Percentiles rank a stretch among this genome's conserved stretches.
These are phyloP conservation scores for Trichoderma simmonsii DNA, from an alignment of 2,329 filamentous ascomycete species.

Conservation along the genomic window DNA sequence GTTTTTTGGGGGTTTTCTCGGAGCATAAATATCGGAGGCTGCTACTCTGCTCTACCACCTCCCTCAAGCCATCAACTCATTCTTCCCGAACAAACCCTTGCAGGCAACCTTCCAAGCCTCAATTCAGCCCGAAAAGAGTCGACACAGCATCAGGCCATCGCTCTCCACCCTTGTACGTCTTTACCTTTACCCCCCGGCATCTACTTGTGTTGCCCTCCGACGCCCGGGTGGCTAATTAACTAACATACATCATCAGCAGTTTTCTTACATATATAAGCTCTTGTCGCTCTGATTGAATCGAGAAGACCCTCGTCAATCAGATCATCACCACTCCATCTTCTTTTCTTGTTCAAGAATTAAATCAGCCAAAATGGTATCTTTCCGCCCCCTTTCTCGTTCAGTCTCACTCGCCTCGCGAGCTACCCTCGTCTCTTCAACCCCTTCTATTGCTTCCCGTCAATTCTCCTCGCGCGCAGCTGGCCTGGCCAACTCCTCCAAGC, in stretches of 20 bases:
- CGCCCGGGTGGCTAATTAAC: background rate
- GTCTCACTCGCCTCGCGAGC: slow-evolving; percentile 28
- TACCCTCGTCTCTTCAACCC: slow-evolving; percentile 26
- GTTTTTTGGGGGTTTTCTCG: background rate
- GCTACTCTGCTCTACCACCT: background rate
- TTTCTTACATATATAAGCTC: background rate
- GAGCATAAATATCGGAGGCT: slow-evolving; percentile 13
- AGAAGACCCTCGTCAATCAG: background rate
- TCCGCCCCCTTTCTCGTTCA: slow-evolving; percentile 29
- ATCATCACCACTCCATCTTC: background rate
- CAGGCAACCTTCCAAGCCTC: slow-evolving; percentile 3
- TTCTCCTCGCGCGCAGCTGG: slow-evolving; percentile 36
- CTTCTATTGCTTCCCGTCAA: slow-evolving; percentile 23
- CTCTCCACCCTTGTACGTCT: slow-evolving; percentile 7
- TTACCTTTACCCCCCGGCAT: background rate
- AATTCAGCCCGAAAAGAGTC: slow-evolving; percentile 6
- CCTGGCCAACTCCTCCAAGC: slow-evolving; percentile 41
- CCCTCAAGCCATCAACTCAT: background rate
- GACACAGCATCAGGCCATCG: slow-evolving; percentile 11
- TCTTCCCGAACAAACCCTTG: background rate
- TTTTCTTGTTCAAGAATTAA: background rate
- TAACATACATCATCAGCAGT: background rate
- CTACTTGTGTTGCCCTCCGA: background rate
- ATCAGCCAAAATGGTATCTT: slow-evolving; percentile 32
- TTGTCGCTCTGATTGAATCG: background rate